phyloP scores from a whole-genome alignment of 768 basidiomycete genomes.

The Nevesoporus exiguus region DNA sequence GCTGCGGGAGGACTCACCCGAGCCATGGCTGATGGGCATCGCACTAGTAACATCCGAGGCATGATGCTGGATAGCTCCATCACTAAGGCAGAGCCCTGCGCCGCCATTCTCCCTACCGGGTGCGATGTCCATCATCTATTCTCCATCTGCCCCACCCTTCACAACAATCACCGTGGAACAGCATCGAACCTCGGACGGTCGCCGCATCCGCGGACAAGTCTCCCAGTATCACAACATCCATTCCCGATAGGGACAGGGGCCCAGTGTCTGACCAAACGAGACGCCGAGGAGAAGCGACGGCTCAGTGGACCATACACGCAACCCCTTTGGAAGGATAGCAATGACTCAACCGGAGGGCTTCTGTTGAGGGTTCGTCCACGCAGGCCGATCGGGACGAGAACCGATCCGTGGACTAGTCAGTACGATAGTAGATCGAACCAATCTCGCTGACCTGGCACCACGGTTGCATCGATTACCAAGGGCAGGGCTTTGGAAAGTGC shows the following conservation, averaged over 20 bases:
- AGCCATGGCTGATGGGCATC: too few relatives aligned
- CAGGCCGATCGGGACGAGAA: neutral
- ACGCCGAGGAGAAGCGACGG: neutral
- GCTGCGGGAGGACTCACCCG: too few relatives aligned
- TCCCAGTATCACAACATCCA: neutral
- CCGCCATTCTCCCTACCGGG: neutral
- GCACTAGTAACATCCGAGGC: too few relatives aligned
- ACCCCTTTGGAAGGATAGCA: neutral
- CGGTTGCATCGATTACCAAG: neutral
- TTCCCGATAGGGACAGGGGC: neutral
- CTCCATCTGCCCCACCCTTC: neutral
- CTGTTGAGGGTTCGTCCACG: neutral
- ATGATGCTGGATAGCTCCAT: neutral
- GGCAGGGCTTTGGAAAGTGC: neutral
- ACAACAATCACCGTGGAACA: neutral
- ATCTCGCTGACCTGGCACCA: neutral
- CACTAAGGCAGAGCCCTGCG: neutral
- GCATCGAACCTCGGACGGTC: neutral
- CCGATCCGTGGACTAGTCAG: constrained; percentile 2
- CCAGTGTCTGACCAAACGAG: neutral
- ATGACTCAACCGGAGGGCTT: neutral
- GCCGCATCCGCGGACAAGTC: too few relatives aligned
- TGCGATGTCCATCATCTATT: neutral
- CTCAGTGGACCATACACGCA: neutral
- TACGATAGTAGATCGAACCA: neutral